Evolutionary conservation across 192 early-diverging fungal genomes (phyloP).

Genomic region (Backusella psychrophila): DNA sequence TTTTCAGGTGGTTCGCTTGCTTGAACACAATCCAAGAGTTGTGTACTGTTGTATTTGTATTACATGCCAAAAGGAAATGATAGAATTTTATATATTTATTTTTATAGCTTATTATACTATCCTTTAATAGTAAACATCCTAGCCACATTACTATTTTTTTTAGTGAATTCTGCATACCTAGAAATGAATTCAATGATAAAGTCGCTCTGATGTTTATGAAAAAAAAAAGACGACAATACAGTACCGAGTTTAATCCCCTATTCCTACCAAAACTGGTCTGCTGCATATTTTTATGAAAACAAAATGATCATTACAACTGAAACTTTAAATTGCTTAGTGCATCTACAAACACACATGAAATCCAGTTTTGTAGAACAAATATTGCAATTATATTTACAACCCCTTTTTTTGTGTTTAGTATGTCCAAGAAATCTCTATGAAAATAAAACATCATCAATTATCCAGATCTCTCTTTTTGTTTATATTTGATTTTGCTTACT

Average conservation of each 20-base stretch:
- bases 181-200: background rate
- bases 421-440: background rate
- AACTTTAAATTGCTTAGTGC: background rate
- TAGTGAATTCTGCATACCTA: background rate
- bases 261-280: background rate
- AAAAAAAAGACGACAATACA: background rate
- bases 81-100: background rate
- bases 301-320: background rate
- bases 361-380: background rate
- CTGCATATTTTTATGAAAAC: background rate
- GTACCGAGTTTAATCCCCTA: background rate
- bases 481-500: background rate
- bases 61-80: constrained; percentile 3
- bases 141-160: background rate
- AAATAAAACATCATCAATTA: background rate
- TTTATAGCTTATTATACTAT: background rate
- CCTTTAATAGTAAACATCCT: background rate
- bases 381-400: background rate
- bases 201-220: background rate
- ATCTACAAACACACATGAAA: background rate
- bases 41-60: constrained; percentile 4
- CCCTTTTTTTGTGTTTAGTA: background rate
- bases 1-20: background rate
- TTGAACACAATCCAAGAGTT: background rate
- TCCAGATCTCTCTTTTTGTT: background rate